Percentiles rank a stretch among this genome's conserved stretches.
phyloP scores from a whole-genome alignment of 2,329 filamentous ascomycete genomes.

The Colletotrichum sp. region DNA sequence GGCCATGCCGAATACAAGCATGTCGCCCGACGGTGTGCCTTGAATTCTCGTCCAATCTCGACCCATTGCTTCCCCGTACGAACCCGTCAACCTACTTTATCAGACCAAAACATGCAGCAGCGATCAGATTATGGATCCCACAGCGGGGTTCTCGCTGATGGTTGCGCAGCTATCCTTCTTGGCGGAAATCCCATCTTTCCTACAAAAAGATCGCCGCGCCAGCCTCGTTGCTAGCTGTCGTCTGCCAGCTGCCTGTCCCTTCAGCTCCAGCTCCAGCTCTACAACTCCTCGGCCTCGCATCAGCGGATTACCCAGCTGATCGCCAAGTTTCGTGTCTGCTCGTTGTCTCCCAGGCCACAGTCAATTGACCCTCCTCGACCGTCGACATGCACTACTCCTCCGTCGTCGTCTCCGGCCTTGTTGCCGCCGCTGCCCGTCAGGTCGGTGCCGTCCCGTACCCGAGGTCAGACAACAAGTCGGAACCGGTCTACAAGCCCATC shows the following conservation, averaged over 20 bases:
- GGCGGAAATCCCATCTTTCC: background rate
- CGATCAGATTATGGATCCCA: background rate
- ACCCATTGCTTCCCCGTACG: background rate
- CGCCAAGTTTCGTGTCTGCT: background rate
- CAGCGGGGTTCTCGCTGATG: background rate
- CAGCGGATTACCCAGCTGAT: background rate
- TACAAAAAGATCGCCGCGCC: constrained; percentile 7
- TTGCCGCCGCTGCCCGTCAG: constrained; percentile 18
- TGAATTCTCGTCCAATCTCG: background rate
- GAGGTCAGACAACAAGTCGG: constrained; percentile 5
- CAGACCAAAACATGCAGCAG: background rate
- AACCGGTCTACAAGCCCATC: constrained; percentile 35
- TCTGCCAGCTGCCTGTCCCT: background rate
- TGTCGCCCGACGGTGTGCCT: background rate
- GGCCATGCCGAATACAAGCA: constrained; percentile 15
- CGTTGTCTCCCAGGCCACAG: background rate
- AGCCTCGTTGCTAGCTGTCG: background rate
- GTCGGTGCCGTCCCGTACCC: constrained; percentile 9
- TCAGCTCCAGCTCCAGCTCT: background rate
- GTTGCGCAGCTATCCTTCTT: background rate
- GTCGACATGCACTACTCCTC: constrained; percentile 36
- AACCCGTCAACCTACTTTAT: background rate
- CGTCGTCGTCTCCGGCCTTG: constrained; percentile 33
- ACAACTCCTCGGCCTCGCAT: background rate
- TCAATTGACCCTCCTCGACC: background rate